Conservation (phyloP, 306 rosid species). For the cucumber (Cucumis sativus) region DNA sequence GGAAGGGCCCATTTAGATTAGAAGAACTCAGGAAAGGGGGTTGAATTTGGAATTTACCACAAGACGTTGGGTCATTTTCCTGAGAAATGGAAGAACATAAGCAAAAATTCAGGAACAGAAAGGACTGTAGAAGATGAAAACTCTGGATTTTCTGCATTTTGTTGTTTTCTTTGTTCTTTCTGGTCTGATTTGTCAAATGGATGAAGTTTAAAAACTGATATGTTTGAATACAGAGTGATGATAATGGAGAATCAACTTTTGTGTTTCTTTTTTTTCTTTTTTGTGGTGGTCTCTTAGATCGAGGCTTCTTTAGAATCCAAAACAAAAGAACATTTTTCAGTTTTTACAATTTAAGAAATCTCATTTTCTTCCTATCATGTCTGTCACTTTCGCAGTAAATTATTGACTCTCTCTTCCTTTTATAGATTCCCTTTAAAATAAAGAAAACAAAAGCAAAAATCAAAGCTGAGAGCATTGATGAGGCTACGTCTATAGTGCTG, state of each 20-base stretch:
- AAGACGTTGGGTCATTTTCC: conserved; percentile 16
- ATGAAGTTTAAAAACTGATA: background rate
- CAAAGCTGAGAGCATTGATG: background rate
- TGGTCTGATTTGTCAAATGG: background rate
- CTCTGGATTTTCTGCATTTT: conserved; percentile 29
- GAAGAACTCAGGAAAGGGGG: conserved; percentile 24
- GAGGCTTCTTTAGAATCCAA: conserved; percentile 3
- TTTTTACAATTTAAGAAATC: background rate
- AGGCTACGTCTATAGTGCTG: background rate
- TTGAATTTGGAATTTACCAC: conserved; percentile 32
- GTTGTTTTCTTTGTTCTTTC: background rate
- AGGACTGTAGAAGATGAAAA: conserved; percentile 17
- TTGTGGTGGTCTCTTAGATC: background rate
- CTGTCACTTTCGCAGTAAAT: background rate
- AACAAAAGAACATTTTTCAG: background rate
- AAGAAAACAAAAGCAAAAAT: background rate
- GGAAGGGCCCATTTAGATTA: conserved; percentile 22
- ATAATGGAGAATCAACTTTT: background rate
- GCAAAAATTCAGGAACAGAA: conserved; percentile 24
- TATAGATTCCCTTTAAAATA: background rate
- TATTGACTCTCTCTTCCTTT: background rate
- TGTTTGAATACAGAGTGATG: background rate
- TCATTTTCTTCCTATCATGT: background rate
- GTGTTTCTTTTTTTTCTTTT: background rate
- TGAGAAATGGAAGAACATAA: conserved; percentile 24